Evolutionary conservation across 768 basidiomycete species (phyloP).

Genomic region (Boletus bicolor): DNA sequence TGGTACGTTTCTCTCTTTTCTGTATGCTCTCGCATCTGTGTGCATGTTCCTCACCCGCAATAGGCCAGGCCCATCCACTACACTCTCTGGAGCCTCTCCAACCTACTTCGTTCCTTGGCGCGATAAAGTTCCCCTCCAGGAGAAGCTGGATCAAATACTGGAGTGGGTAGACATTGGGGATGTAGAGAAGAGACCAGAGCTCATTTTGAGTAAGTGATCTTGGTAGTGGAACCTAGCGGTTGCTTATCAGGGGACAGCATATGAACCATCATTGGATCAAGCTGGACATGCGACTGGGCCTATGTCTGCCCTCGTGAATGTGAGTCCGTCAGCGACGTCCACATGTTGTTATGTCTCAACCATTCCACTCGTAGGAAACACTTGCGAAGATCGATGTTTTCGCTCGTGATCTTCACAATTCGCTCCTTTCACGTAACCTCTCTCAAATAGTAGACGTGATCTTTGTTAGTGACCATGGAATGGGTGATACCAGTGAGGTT

Average conservation of each 20-base stretch:
- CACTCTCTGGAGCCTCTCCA: slow-evolving; percentile 57
- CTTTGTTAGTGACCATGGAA: slow-evolving; percentile 91
- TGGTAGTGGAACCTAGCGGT: background rate
- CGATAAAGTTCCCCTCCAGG: slow-evolving; percentile 51
- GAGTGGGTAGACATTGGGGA: slow-evolving; percentile 77
- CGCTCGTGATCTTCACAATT: slow-evolving; percentile 62
- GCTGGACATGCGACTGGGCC: slow-evolving; percentile 76
- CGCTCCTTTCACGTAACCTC: slow-evolving; percentile 68
- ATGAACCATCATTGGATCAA: slow-evolving; percentile 85
- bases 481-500: slow-evolving; percentile 82
- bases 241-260: slow-evolving; percentile 42
- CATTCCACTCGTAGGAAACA: slow-evolving; percentile 44
- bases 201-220: slow-evolving; percentile 59
- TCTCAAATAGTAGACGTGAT: slow-evolving; percentile 82
- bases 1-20: slow-evolving; percentile 51
- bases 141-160: slow-evolving; percentile 76
- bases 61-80: slow-evolving; percentile 83
- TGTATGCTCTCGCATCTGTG: background rate
- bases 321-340: slow-evolving; percentile 31
- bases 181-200: slow-evolving; percentile 64
- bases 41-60: background rate
- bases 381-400: slow-evolving; percentile 70
- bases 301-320: slow-evolving; percentile 66
- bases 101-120: slow-evolving; percentile 81
- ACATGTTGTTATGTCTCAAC: background rate